A percentile compares a stretch with the other conserved stretches of the same genome.
These are phyloP conservation scores for Neonectria magnoliae DNA, from an alignment of 2,329 filamentous ascomycete genomes.

Conservation along the genomic window DNA sequence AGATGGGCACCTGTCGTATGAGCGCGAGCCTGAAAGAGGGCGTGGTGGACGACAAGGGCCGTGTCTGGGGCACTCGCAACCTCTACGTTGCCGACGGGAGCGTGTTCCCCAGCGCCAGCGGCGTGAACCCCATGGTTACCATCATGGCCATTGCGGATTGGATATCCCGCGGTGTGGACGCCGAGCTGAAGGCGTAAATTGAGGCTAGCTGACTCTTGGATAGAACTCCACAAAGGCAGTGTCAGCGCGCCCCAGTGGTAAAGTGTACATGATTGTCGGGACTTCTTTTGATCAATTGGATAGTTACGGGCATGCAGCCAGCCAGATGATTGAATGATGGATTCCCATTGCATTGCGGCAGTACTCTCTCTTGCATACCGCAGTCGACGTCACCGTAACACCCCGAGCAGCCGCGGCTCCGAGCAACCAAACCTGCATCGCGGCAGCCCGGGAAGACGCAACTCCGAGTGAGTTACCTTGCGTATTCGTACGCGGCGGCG, in stretches of 20 bases:
- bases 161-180: conserved; percentile 67
- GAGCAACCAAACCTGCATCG: neutral
- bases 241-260: neutral
- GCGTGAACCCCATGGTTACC: conserved; percentile 86
- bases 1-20: conserved; percentile 85
- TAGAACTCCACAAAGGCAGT: neutral
- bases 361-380: neutral
- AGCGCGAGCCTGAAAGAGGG: conserved; percentile 60
- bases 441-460: neutral
- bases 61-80: conserved; percentile 72
- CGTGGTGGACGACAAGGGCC: conserved; percentile 67
- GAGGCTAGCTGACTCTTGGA: conserved; percentile 4
- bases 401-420: neutral
- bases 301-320: neutral
- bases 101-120: conserved; percentile 79
- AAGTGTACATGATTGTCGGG: conserved; percentile 18
- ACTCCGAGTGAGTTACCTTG: neutral
- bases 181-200: conserved; percentile 49
- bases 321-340: conserved; percentile 5
- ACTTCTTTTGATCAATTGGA: conserved; percentile 5
- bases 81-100: conserved; percentile 80
- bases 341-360: neutral
- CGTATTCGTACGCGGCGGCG: neutral
- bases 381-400: conserved; percentile 5
- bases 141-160: conserved; percentile 76